These are phyloP conservation scores for Starmera amethionina DNA, from an alignment of 805 yeast genomes.

Conservation along the genomic window DNA sequence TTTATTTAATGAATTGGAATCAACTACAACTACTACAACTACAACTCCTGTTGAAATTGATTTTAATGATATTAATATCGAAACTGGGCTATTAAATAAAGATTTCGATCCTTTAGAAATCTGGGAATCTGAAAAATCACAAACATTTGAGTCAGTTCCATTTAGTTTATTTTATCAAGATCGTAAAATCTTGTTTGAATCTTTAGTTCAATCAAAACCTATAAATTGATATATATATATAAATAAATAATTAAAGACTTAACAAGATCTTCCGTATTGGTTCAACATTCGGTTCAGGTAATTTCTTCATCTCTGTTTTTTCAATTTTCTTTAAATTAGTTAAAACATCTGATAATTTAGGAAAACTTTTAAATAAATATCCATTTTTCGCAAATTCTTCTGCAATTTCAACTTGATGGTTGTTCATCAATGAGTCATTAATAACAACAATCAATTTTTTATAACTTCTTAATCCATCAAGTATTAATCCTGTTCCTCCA, in stretches of 20 bases:
- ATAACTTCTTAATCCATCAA: constrained; percentile 55
- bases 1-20: too few species aligned
- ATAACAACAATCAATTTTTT: constrained; percentile 61
- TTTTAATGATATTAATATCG: neutral
- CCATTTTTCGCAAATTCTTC: constrained; percentile 31
- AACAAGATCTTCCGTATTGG: constrained; percentile 13
- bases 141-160: neutral
- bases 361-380: constrained; percentile 16
- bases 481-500: constrained; percentile 86
- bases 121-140: neutral
- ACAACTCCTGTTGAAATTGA: neutral
- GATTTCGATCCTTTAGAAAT: neutral
- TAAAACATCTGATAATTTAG: constrained; percentile 10
- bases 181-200: constrained; percentile 7
- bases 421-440: constrained; percentile 69
- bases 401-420: constrained; percentile 79
- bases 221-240: neutral
- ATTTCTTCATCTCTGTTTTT: constrained; percentile 3
- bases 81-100: neutral
- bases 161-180: constrained; percentile 10
- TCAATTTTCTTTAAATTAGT: constrained; percentile 8
- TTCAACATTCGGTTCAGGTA: constrained; percentile 17
- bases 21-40: too few species aligned
- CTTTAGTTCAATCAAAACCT: constrained; percentile 1
- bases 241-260: neutral